Percentiles rank a stretch among this genome's conserved stretches.
These are phyloP conservation scores for Tulasnella sp. DNA, from an alignment of 768 basidiomycete genomes.

Conservation along the genomic window DNA sequence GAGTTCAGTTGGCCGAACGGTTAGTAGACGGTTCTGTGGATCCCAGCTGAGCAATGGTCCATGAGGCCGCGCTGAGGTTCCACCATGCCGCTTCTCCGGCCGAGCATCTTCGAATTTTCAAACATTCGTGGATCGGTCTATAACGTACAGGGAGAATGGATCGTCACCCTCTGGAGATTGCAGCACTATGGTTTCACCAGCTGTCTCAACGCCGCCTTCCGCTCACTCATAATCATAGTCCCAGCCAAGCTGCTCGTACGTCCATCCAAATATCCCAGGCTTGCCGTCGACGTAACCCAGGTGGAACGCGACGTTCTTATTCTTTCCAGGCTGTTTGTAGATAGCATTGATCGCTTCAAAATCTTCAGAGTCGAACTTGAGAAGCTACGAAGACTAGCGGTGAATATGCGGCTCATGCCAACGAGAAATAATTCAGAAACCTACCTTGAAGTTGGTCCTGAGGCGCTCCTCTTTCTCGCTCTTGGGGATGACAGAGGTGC, in stretches of 20 bases:
- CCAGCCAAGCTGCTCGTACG: conserved; percentile 25
- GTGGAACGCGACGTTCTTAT: neutral
- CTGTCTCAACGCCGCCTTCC: no score
- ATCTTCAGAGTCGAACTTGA: conserved; percentile 12
- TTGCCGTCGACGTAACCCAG: neutral
- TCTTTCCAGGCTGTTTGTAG: conserved; percentile 26
- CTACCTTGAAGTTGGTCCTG: conserved; percentile 5
- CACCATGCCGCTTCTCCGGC: no score
- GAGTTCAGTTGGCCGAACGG: conserved; percentile 79
- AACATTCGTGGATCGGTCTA: no score
- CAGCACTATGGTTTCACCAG: no score
- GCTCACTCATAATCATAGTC: neutral
- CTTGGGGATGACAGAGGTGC: conserved; percentile 85
- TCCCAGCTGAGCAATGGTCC: conserved; percentile 65
- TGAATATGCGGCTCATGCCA: neutral
- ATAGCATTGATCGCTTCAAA: conserved; percentile 19
- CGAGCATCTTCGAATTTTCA: no score
- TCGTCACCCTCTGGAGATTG: no score
- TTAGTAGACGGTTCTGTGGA: conserved; percentile 68
- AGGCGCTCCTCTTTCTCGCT: conserved; percentile 58
- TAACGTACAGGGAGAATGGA: no score
- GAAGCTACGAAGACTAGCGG: neutral
- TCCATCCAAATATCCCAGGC: conserved; percentile 10
- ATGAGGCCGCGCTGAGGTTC: no score
- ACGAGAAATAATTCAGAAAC: neutral